Percentiles rank a stretch among this genome's conserved stretches.
Evolutionary conservation across 2,329 filamentous ascomycete genomes (phyloP).

Genomic region (Septoria linicola): DNA sequence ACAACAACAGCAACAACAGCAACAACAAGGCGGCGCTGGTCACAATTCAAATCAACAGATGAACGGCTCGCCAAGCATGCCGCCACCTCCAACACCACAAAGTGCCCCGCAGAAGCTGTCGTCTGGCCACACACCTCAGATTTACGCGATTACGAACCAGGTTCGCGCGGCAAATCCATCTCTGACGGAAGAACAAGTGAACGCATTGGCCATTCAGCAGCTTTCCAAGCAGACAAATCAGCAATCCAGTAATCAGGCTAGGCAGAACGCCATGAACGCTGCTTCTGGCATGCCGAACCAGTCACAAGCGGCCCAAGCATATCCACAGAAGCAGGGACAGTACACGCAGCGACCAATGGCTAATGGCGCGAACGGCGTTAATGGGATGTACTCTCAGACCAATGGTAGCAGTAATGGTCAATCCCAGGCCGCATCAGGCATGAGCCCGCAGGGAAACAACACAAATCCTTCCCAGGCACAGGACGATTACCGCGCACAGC

Average conservation of each 20-base stretch:
- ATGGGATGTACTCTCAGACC: slow-evolving; percentile 14
- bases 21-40: slow-evolving; percentile 26
- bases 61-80: slow-evolving; percentile 40
- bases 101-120: slow-evolving; percentile 49
- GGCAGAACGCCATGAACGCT: slow-evolving; percentile 42
- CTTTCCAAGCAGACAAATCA: slow-evolving; percentile 31
- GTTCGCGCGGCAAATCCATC: slow-evolving; percentile 54
- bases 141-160: slow-evolving; percentile 54
- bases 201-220: slow-evolving; percentile 53
- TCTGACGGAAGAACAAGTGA: slow-evolving; percentile 55
- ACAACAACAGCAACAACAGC: slow-evolving; percentile 25
- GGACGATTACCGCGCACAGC: slow-evolving; percentile 33
- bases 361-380: slow-evolving; percentile 16
- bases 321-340: slow-evolving; percentile 29
- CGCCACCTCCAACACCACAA: slow-evolving; percentile 38
- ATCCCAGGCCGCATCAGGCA: slow-evolving; percentile 20
- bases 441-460: slow-evolving; percentile 22
- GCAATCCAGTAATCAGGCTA: slow-evolving; percentile 33
- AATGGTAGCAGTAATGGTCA: slow-evolving; percentile 17
- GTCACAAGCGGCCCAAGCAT: slow-evolving; percentile 27
- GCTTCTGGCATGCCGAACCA: slow-evolving; percentile 37
- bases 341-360: slow-evolving; percentile 25
- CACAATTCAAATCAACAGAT: slow-evolving; percentile 29
- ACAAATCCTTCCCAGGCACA: slow-evolving; percentile 22
- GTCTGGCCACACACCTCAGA: slow-evolving; percentile 55